These are phyloP conservation scores for Boletus reticuloceps DNA, from an alignment of 768 basidiomycete genomes.

Conservation along the genomic window DNA sequence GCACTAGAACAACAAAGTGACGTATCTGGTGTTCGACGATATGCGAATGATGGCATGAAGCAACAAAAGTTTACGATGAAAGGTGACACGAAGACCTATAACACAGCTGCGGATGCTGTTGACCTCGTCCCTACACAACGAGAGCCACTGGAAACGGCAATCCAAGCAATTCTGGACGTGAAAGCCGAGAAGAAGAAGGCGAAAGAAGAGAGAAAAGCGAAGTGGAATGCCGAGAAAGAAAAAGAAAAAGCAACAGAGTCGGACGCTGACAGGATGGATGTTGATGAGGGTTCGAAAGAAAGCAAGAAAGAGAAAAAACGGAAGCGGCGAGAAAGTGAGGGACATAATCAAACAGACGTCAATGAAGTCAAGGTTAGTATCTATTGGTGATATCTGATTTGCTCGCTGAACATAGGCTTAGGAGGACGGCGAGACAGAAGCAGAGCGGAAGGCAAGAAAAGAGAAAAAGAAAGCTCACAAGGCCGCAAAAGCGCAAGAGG, in stretches of 20 bases:
- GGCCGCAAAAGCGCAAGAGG: conserved; percentile 63
- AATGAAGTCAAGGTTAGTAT: conserved; percentile 40
- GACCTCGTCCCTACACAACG: conserved; percentile 85
- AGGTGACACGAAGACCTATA: conserved; percentile 81
- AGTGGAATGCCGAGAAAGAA: conserved; percentile 55
- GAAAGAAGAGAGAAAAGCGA: conserved; percentile 76
- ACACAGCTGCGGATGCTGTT: conserved; percentile 79
- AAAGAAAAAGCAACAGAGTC: conserved; percentile 47
- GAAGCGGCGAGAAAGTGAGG: conserved; percentile 58
- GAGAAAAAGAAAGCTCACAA: conserved; percentile 75
- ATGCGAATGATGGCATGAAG: conserved; percentile 59
- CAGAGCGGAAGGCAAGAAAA: conserved; percentile 81
- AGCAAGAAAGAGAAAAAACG: conserved; percentile 44
- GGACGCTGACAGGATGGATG: conserved; percentile 44
- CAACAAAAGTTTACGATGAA: conserved; percentile 80
- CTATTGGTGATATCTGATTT: conserved; percentile 3
- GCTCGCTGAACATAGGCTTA: conserved; percentile 19
- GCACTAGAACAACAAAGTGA: conserved; percentile 85
- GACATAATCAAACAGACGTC: conserved; percentile 41
- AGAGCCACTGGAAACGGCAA: conserved; percentile 71
- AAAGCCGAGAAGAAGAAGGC: conserved; percentile 83
- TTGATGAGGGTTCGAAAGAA: conserved; percentile 36
- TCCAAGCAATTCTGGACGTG: conserved; percentile 73
- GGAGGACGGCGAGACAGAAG: conserved; percentile 67
- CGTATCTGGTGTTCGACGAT: conserved; percentile 65